Evolutionary conservation across 306 rosid genomes (phyloP), one percentile per base, ranked within the genome.

Genomic region (Acacia acuminata): DNA sequence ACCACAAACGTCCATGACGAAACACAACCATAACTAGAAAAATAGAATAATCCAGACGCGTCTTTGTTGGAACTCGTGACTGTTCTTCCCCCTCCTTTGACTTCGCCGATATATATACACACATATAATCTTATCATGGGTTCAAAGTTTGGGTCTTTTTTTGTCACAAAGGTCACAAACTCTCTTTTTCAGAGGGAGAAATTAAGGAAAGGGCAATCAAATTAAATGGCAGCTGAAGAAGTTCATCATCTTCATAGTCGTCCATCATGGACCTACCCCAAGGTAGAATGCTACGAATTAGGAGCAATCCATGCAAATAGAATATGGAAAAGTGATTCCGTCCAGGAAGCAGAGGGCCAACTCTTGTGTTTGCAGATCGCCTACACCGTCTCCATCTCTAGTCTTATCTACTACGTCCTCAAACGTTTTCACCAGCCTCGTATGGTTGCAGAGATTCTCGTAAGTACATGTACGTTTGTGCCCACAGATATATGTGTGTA

Each of bases 351-450:
- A 0, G 66, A 75, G 2, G 63, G 73, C 55, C 86, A 86, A 25
- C 69, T 79, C 32, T 72, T 86, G 82, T 24, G 24, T 68, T 8
- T 74, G 25, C 86, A 86, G 75, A 50, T 83, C 67, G 81, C 77
- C 47, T 30, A 79, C 75, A 22, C 42, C 32, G 6, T 80, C 15
- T 16, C 75, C 10, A 2, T 17, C 20, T 53, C 84, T 34, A 81
- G 77, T n/a, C 2, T 58, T 76, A 12, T 64, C 8, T 60, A 50
- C 20, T 64, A 7, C 77, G 19, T 76, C 79, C 76, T 82, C 17
- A 82, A 70, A 64, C 86, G 84, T 45, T 36, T 86, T 3, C 40
- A 64, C 64, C 89, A 75, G 50, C 89, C 89, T 76, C 82, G 75
- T 55, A 15, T 86, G 8, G 44, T 86, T 63, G 82, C 84, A 24